Evolutionary conservation across 2,329 filamentous ascomycete species (phyloP), one percentile per base, ranked within the genome.

Genomic region (Exophiala sp.): DNA sequence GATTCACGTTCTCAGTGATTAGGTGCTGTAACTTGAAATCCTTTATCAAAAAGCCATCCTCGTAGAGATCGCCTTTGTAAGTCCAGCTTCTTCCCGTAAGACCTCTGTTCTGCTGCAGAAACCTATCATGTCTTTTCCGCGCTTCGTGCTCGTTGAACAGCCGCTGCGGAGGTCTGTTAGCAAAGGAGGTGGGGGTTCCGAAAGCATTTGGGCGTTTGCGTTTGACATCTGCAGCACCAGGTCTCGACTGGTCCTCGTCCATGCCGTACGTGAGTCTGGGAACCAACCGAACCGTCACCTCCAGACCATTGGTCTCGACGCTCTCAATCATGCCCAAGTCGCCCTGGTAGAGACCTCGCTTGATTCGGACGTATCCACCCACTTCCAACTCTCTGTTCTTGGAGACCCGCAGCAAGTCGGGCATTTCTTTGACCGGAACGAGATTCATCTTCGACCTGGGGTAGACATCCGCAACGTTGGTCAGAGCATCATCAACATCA

Each of bases 381-480:
- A 85, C 86, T 60, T 93, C 82, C 27, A 98, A 74, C 21, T 83
- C 82, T 41, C 89, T 86, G 2, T 86, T 91, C 72, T 95, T 95
- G 53, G 82, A 83, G 22, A 95, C 88, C 44, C 89, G 82, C 14
- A 98, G 76, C n/a, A 98, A 78, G 68, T 97, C 93, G 1, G 93
- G 91, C 83, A 96, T 95, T 69, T 98, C 93, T 67, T 95, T 95
- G 63, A 97, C 89, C 42, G 93, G 88, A 35, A 98, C 88, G 44
- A 97, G 74, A 38, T 90, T 80, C 71, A 93, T 84, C 68, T 89
- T 93, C 22, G 81, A 85, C 49, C 88, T 82, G 46, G 91, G 87
- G 66, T 96, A 98, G 30, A 95, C 86, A 64, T 95, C 89, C 54
- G 88, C 80, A 63, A 98, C 80, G 35, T 84, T 86, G 55, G 95